A percentile compares a stretch with the other conserved stretches of the same genome.
phyloP scores from a whole-genome alignment of 331 rosid species.

The Malus hybrid region DNA sequence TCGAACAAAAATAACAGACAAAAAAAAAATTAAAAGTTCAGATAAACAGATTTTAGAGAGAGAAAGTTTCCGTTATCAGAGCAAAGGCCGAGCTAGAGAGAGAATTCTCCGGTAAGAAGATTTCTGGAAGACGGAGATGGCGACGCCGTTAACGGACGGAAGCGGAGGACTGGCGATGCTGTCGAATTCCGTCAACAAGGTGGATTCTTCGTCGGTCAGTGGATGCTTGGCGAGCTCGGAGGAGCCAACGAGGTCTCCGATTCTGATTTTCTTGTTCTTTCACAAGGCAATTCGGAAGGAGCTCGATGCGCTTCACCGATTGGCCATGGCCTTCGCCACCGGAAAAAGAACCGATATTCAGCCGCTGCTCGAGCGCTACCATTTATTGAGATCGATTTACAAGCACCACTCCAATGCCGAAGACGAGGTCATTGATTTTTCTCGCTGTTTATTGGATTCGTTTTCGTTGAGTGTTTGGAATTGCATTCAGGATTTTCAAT shows the following conservation, averaged over 20 bases:
- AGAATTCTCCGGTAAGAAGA: neutral
- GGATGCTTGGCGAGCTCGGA: slow-evolving; percentile 40
- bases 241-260: slow-evolving; percentile 56
- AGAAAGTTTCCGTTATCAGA: neutral
- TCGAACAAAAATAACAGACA: neutral
- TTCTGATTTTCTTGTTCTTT: slow-evolving; percentile 74
- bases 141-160: slow-evolving; percentile 77
- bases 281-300: slow-evolving; percentile 90
- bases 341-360: slow-evolving; percentile 58
- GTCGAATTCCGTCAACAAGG: slow-evolving; percentile 48
- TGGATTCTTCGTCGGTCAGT: slow-evolving; percentile 43
- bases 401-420: slow-evolving; percentile 97
- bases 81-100: neutral
- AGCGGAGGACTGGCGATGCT: slow-evolving; percentile 79
- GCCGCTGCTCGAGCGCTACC: slow-evolving; percentile 63
- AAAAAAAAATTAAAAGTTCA: neutral
- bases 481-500: neutral
- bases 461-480: neutral
- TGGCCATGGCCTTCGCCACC: slow-evolving; percentile 86
- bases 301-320: slow-evolving; percentile 78
- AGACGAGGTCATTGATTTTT: slow-evolving; percentile 68
- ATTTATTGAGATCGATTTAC: slow-evolving; percentile 81
- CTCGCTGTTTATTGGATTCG: neutral
- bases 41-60: too few relatives aligned
- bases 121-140: slow-evolving; percentile 41